Evolutionary conservation across 306 rosid genomes (phyloP).

Genomic region (Vigna nakashimae): DNA sequence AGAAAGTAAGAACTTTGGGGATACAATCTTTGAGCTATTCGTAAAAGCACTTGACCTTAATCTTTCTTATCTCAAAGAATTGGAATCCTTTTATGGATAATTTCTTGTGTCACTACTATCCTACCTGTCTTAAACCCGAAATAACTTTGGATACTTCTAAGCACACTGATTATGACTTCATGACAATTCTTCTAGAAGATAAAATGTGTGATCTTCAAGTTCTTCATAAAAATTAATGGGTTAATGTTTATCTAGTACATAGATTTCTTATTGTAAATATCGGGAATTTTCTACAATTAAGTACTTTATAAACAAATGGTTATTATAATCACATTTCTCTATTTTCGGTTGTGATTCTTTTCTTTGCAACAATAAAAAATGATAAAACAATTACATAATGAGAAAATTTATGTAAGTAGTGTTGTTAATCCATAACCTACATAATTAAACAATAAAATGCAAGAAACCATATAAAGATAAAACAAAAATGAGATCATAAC

Average conservation of each 20-base stretch:
- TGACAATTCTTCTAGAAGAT: slow-evolving; percentile 61
- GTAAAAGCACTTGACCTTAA: slow-evolving; percentile 43
- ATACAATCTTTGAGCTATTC: slow-evolving; percentile 36
- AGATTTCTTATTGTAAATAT: no score
- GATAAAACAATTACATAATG: neutral
- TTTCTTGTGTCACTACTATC: slow-evolving; percentile 38
- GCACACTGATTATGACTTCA: slow-evolving; percentile 44
- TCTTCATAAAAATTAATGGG: slow-evolving; percentile 41
- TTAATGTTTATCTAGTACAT: slow-evolving; percentile 34
- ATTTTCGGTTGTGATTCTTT: neutral
- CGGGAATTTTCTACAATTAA: no score
- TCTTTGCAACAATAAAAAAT: neutral
- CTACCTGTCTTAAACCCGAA: slow-evolving; percentile 52
- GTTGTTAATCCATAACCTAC: no score
- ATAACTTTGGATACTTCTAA: slow-evolving; percentile 34
- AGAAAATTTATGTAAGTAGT: neutral
- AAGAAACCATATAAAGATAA: no score
- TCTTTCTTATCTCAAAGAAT: slow-evolving; percentile 29
- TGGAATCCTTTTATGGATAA: slow-evolving; percentile 18
- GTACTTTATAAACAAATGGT: no score
- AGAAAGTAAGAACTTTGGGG: slow-evolving; percentile 19
- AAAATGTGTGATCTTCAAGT: slow-evolving; percentile 64
- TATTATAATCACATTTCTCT: no score
- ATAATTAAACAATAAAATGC: no score
- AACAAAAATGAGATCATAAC: no score